Conservation (phyloP, 208 protist genomes). For the Jaenimonas drosophilae region DNA sequence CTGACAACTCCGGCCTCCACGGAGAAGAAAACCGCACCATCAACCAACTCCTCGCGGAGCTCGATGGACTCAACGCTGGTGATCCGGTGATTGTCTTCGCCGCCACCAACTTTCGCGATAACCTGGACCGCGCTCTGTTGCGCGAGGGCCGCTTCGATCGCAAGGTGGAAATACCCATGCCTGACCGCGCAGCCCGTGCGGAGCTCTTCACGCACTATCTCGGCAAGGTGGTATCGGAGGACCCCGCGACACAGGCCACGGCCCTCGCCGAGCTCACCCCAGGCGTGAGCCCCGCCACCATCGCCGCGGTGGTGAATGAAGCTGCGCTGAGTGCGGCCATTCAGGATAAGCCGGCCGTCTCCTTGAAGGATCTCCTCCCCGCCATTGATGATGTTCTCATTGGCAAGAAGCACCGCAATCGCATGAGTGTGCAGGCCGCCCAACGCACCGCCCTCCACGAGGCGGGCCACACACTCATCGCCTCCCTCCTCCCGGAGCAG, state of each 20-base stretch:
- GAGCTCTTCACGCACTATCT: constrained; percentile 79
- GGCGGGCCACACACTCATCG: constrained; percentile 93
- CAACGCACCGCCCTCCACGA: constrained; percentile 90
- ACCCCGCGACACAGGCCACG: constrained; percentile 16
- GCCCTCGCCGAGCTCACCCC: constrained; percentile 75
- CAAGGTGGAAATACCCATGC: constrained; percentile 80
- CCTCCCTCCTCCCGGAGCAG: constrained; percentile 86
- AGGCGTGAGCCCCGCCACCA: constrained; percentile 90
- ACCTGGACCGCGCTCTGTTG: constrained; percentile 92
- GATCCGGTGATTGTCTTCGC: constrained; percentile 95
- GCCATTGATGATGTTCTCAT: constrained; percentile 84
- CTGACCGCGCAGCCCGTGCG: constrained; percentile 51
- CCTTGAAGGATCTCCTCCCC: constrained; percentile 41
- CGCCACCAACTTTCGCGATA: constrained; percentile 94
- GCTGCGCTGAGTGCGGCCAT: constrained; percentile 85
- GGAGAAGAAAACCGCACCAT: constrained; percentile 89
- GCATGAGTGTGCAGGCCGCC: constrained; percentile 41
- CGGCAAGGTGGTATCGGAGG: constrained; percentile 23
- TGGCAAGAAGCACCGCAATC: constrained; percentile 75
- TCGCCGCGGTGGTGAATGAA: constrained; percentile 86
- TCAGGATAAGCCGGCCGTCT: constrained; percentile 87
- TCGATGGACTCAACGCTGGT: constrained; percentile 89
- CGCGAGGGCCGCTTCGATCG: constrained; percentile 97
- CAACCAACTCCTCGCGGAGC: constrained; percentile 95
- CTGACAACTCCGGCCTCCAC: constrained; percentile 58